Evolutionary conservation across 2,329 filamentous ascomycete genomes (phyloP).

Genomic region (Claviceps paspali): DNA sequence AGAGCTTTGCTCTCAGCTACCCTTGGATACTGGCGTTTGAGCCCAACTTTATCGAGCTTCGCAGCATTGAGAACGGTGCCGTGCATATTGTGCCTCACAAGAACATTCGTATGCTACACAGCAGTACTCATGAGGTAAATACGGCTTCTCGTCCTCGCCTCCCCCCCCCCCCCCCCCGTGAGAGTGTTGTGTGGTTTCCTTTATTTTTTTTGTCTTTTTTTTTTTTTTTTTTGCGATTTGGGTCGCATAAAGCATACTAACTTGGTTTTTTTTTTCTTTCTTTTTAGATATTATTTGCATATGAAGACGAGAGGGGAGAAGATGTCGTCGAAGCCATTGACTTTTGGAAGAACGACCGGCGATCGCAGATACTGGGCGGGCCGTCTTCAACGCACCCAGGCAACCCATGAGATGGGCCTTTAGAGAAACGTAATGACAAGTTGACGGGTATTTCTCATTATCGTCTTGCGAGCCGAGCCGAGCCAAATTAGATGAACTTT

Average conservation of each 20-base stretch:
- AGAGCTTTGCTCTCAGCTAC: slow-evolving; percentile 85
- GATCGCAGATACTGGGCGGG: slow-evolving; percentile 24
- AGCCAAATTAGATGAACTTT: no score
- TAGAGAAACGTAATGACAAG: background rate
- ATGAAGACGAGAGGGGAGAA: slow-evolving; percentile 87
- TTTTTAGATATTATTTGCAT: slow-evolving; percentile 80
- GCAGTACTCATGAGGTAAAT: slow-evolving; percentile 93
- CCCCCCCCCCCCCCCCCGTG: no score
- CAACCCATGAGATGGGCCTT: background rate
- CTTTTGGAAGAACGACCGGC: slow-evolving; percentile 68
- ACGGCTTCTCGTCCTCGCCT: no score
- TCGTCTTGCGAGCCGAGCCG: background rate
- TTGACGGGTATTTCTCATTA: background rate
- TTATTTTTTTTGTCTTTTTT: background rate
- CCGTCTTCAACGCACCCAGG: slow-evolving; percentile 3
- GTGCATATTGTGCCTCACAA: slow-evolving; percentile 94
- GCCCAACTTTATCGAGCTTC: slow-evolving; percentile 90
- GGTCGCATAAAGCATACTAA: background rate
- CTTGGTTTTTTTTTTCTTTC: background rate
- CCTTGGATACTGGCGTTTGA: slow-evolving; percentile 97
- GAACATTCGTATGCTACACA: slow-evolving; percentile 95
- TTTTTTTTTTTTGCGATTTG: no score
- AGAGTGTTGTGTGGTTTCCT: background rate
- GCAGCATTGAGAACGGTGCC: slow-evolving; percentile 85
- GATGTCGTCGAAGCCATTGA: slow-evolving; percentile 91